Conservation (phyloP, 768 basidiomycete genomes). For the Lentinula lateritia region DNA sequence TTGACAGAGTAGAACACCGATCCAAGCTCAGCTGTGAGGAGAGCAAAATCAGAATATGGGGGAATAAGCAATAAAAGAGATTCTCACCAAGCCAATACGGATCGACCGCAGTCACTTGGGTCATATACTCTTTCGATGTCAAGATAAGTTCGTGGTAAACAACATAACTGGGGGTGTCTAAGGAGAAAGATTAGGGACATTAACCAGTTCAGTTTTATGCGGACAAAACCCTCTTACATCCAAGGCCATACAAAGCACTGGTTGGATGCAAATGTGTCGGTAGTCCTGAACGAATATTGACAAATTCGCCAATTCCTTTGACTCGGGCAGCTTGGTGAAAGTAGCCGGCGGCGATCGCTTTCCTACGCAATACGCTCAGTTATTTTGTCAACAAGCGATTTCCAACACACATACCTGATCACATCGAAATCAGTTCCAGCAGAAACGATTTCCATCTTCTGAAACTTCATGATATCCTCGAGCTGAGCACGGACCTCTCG, state of each 20-base stretch:
- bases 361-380: conserved; percentile 39
- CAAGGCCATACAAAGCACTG: conserved; percentile 92
- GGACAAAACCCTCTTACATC: conserved; percentile 55
- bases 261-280: conserved; percentile 97
- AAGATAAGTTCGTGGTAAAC: conserved; percentile 95
- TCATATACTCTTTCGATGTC: conserved; percentile 98
- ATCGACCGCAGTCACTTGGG: conserved; percentile 96
- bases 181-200: conserved; percentile 8
- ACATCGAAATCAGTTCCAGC: conserved; percentile 95
- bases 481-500: conserved; percentile 93
- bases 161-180: conserved; percentile 94
- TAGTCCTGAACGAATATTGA: conserved; percentile 91
- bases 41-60: conserved; percentile 5
- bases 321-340: conserved; percentile 98
- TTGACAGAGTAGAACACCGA: conserved; percentile 97
- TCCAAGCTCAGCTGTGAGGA: conserved; percentile 74
- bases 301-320: conserved; percentile 98
- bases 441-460: conserved; percentile 91
- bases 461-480: conserved; percentile 99
- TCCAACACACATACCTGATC: conserved; percentile 42
- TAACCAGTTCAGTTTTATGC: not conserved
- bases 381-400: not conserved
- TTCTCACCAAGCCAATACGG: conserved; percentile 90
- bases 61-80: not conserved
- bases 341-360: conserved; percentile 96